phyloP scores from a whole-genome alignment of 2,329 filamentous ascomycete genomes.

The Rhexocercosporidium sp. region DNA sequence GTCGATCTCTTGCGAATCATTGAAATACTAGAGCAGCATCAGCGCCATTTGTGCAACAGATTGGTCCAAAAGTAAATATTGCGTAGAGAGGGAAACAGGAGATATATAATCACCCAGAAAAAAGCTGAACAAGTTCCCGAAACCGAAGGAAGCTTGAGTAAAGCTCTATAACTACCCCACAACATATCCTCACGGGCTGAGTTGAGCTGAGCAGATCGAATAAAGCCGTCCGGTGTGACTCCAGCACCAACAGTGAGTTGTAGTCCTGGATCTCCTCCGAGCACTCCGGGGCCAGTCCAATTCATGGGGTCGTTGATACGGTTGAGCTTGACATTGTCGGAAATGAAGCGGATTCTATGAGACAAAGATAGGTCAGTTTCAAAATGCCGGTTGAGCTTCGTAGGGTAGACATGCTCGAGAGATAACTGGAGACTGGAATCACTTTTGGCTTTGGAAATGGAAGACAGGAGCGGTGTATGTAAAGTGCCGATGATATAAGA shows the following conservation, averaged over 20 bases:
- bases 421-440: too few species aligned
- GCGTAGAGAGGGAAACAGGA: neutral
- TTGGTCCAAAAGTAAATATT: neutral
- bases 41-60: constrained; percentile 1
- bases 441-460: too few species aligned
- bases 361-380: neutral
- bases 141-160: constrained; percentile 60
- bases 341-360: constrained; percentile 57
- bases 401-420: neutral
- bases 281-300: constrained; percentile 51
- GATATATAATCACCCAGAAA: constrained; percentile 66
- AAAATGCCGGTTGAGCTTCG: neutral
- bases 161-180: constrained; percentile 72
- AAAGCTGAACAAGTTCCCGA: constrained; percentile 72
- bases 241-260: constrained; percentile 57
- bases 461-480: too few species aligned
- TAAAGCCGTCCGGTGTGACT: constrained; percentile 53
- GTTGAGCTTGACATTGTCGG: constrained; percentile 62
- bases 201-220: constrained; percentile 69
- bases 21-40: constrained; percentile 63
- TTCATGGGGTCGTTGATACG: constrained; percentile 48
- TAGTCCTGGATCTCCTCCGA: constrained; percentile 57
- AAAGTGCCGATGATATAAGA: neutral
- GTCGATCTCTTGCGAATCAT: constrained; percentile 81
- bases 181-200: constrained; percentile 64